Conservation (phyloP, 1,284 basidiomycete species). For the Violaceomyces palustris region DNA sequence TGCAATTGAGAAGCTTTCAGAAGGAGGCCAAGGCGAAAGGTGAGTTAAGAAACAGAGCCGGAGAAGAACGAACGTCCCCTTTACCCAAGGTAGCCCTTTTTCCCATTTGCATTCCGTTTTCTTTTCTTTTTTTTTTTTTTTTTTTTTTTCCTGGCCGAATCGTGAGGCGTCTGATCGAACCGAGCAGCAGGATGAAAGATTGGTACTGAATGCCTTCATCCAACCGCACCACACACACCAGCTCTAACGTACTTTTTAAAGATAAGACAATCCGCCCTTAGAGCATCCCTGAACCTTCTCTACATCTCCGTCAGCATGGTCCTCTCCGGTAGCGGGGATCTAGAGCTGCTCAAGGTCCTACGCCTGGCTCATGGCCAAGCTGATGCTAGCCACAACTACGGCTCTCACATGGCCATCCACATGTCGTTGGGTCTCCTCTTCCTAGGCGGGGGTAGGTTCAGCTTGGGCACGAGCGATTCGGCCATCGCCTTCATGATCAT, state of each 20-base stretch:
- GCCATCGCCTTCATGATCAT: conserved; percentile 83
- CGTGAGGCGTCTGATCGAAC: no score
- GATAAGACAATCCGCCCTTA: conserved; percentile 66
- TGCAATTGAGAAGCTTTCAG: conserved; percentile 69
- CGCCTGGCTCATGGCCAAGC: conserved; percentile 87
- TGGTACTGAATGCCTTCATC: no score
- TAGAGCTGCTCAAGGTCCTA: conserved; percentile 80
- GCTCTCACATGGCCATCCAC: conserved; percentile 83
- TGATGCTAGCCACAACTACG: conserved; percentile 61
- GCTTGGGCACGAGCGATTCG: conserved; percentile 82
- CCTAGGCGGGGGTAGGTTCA: conserved; percentile 86
- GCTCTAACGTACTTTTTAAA: conserved; percentile 26
- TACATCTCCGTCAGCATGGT: conserved; percentile 80
- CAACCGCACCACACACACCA: no score
- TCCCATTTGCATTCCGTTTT: no score
- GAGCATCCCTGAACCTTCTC: conserved; percentile 81
- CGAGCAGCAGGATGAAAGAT: no score
- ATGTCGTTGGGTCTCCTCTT: conserved; percentile 88
- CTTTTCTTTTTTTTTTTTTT: no score
- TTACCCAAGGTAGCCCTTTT: no score
- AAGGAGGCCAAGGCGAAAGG: conserved; percentile 55
- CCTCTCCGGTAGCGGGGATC: conserved; percentile 93
- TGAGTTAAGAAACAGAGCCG: conserved; percentile 14
- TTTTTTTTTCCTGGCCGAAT: no score
- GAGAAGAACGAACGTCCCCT: no score